These are phyloP conservation scores for Alnus glutinosa DNA, from an alignment of 306 rosid species.

Conservation along the genomic window DNA sequence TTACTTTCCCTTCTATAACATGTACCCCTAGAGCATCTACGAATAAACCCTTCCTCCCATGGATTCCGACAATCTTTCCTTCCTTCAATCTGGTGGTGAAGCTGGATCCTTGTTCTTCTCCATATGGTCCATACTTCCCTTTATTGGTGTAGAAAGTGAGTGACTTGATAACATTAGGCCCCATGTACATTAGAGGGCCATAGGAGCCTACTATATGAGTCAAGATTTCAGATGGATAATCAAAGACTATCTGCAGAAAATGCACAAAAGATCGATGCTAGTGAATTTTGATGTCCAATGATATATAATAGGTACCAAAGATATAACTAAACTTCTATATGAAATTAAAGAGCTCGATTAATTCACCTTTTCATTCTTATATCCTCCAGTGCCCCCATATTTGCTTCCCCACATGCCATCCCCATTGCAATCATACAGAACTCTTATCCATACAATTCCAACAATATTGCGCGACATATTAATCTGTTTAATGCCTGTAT, in stretches of 20 bases:
- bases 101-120: slow-evolving; percentile 73
- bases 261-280: slow-evolving; percentile 6
- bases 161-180: slow-evolving; percentile 69
- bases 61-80: slow-evolving; percentile 81
- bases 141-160: slow-evolving; percentile 75
- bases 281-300: not conserved
- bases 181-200: slow-evolving; percentile 78
- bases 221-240: slow-evolving; percentile 75
- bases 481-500: slow-evolving; percentile 67
- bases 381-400: slow-evolving; percentile 87
- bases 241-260: slow-evolving; percentile 66
- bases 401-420: slow-evolving; percentile 65
- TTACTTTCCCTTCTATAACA: slow-evolving; percentile 67
- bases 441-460: slow-evolving; percentile 73
- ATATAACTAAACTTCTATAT: not conserved
- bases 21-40: slow-evolving; percentile 84
- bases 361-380: slow-evolving; percentile 73
- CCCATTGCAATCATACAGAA: slow-evolving; percentile 68
- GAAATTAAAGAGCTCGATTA: not conserved
- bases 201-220: slow-evolving; percentile 77
- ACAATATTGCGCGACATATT: slow-evolving; percentile 57
- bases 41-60: slow-evolving; percentile 84
- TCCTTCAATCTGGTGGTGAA: slow-evolving; percentile 66
- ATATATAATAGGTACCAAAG: slow-evolving; percentile 3
- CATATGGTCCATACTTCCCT: slow-evolving; percentile 70